A percentile compares a stretch with the other conserved stretches of the same genome.
Evolutionary conservation across 176 grass and related monocot species (phyloP).

Genomic region (Triticum aestivum): IWGSC_CS_RefSeq_v2.1 NC_057797.1:143563862-143564361

Average conservation of each 20-base stretch:
- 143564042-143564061: slow-evolving; percentile 88
- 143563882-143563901: slow-evolving; percentile 51
- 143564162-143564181: slow-evolving; percentile 49
- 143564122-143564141: slow-evolving; percentile 66
- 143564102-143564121: slow-evolving; percentile 58
- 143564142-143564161: slow-evolving; percentile 65
- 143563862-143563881: slow-evolving; percentile 47
- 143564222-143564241: slow-evolving; percentile 7
- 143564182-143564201: background rate
- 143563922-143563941: slow-evolving; percentile 65
- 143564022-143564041: slow-evolving; percentile 96
- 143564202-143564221: background rate
- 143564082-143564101: slow-evolving; percentile 72
- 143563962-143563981: slow-evolving; percentile 67
- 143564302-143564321: slow-evolving; percentile 70
- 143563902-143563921: slow-evolving; percentile 75
- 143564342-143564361: slow-evolving; percentile 55
- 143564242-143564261: slow-evolving; percentile 92
- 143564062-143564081: slow-evolving; percentile 70
- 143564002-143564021: slow-evolving; percentile 58
- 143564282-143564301: slow-evolving; percentile 59
- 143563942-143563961: slow-evolving; percentile 64
- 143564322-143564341: slow-evolving; percentile 87
- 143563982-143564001: slow-evolving; percentile 71
- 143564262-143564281: slow-evolving; percentile 75